Percentiles rank a stretch among this genome's conserved stretches.
These are phyloP conservation scores for Kurtzmaniella quercitrusa DNA, from an alignment of 1,139 yeast genomes.

Conservation along the genomic window DNA sequence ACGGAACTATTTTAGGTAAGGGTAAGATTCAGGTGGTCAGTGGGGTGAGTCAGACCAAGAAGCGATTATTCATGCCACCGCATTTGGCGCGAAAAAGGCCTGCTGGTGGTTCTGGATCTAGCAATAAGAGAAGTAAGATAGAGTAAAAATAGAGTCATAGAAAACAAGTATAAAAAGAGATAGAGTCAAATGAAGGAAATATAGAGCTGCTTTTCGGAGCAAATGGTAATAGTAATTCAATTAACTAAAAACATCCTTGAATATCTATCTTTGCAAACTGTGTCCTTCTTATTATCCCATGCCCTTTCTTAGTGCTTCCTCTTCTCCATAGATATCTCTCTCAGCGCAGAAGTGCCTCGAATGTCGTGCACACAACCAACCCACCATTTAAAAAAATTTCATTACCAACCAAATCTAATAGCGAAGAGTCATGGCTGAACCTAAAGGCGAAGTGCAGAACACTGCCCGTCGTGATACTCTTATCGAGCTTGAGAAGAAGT, in stretches of 20 bases:
- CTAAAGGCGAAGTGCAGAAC: slow-evolving; percentile 35
- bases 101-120: slow-evolving; percentile 7
- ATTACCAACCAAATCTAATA: not conserved
- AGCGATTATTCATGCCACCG: slow-evolving; percentile 5
- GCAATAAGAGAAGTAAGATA: slow-evolving; percentile 3
- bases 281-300: no score
- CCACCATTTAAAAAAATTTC: slow-evolving; percentile 1
- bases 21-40: slow-evolving; percentile 32
- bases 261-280: no score
- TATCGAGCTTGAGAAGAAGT: slow-evolving; percentile 83
- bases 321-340: not conserved
- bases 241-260: no score
- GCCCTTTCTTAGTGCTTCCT: no score
- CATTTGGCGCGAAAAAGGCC: slow-evolving; percentile 8
- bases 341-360: not conserved
- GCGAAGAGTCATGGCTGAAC: not conserved
- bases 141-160: not conserved
- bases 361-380: not conserved
- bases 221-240: no score
- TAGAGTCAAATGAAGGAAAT: not conserved
- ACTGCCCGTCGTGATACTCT: slow-evolving; percentile 93
- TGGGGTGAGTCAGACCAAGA: slow-evolving; percentile 1
- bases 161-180: no score
- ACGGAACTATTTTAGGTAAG: slow-evolving; percentile 37
- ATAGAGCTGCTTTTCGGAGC: no score